These are phyloP conservation scores for Ascosphaera pollenicola DNA, from an alignment of 2,329 filamentous ascomycete genomes.

Conservation along the genomic window DNA sequence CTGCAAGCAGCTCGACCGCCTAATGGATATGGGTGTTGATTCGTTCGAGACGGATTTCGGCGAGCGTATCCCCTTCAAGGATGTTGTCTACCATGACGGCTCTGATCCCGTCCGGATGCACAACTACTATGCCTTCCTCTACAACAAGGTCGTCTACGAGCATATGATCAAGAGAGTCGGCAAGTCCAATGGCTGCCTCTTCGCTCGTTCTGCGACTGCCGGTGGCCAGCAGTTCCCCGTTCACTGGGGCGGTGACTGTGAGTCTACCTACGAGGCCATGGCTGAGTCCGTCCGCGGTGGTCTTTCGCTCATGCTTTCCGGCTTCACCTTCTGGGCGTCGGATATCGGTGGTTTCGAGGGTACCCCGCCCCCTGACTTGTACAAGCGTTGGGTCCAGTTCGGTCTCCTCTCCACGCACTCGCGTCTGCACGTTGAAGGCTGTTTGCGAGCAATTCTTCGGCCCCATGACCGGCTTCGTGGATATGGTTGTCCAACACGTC, in stretches of 20 bases:
- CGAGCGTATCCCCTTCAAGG: conserved; percentile 44
- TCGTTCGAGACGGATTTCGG: conserved; percentile 58
- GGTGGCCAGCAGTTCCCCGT: conserved; percentile 49
- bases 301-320: conserved; percentile 38
- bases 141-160: conserved; percentile 49
- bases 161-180: conserved; percentile 33
- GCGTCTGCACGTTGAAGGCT: conserved; percentile 50
- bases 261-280: conserved; percentile 51
- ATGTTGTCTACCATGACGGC: conserved; percentile 41
- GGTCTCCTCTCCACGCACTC: conserved; percentile 49
- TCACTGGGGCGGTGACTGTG: conserved; percentile 54
- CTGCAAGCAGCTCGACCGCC: conserved; percentile 32
- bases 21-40: conserved; percentile 49
- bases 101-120: conserved; percentile 46
- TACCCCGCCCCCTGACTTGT: conserved; percentile 41
- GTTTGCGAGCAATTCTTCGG: conserved; percentile 96
- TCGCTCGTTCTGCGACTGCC: conserved; percentile 44
- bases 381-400: conserved; percentile 62
- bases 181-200: conserved; percentile 36
- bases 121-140: conserved; percentile 54
- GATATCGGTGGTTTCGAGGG: conserved; percentile 56
- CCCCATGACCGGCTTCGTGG: conserved; percentile 69
- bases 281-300: conserved; percentile 48
- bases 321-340: conserved; percentile 46
- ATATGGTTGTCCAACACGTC: conserved; percentile 80